These are phyloP conservation scores for Lepidium aucheri DNA, from an alignment of 345 rosid genomes.

Conservation along the genomic window DNA sequence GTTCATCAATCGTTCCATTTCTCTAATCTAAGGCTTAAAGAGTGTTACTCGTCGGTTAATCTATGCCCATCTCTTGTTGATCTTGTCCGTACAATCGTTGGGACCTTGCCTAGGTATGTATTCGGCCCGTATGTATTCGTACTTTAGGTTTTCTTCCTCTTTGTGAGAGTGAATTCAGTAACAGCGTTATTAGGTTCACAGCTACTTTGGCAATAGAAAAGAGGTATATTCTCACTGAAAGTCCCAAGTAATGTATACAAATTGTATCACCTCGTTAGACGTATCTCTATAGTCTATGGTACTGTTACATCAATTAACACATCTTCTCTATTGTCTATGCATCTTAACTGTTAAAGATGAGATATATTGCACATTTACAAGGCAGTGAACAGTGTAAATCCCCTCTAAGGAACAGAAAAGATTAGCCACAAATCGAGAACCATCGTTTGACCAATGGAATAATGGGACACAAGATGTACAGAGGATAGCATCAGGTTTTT, in stretches of 20 bases:
- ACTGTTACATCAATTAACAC: conserved; percentile 22
- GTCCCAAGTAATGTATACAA: not conserved
- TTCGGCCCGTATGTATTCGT: too few species aligned
- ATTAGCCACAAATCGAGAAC: conserved; percentile 12
- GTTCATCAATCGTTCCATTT: not conserved
- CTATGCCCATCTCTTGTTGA: too few species aligned
- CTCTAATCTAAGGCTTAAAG: not conserved
- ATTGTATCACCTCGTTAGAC: conserved; percentile 6
- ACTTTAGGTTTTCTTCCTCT: too few species aligned
- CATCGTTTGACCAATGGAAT: not conserved
- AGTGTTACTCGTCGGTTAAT: not conserved
- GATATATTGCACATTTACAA: conserved; percentile 26
- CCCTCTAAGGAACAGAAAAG: conserved; percentile 11
- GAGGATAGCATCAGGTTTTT: conserved; percentile 31
- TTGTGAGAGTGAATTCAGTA: not conserved
- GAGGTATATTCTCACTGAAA: not conserved
- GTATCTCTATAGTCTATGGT: not conserved
- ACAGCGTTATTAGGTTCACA: not conserved
- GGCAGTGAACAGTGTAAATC: not conserved
- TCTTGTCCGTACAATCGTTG: too few species aligned
- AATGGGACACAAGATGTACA: conserved; percentile 7
- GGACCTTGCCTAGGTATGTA: too few species aligned
- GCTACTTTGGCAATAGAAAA: not conserved
- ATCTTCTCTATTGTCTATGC: conserved; percentile 6
- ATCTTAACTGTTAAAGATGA: conserved; percentile 14